phyloP scores from a whole-genome alignment of 2,329 filamentous ascomycete species.

The Alternaria arbusti region DNA sequence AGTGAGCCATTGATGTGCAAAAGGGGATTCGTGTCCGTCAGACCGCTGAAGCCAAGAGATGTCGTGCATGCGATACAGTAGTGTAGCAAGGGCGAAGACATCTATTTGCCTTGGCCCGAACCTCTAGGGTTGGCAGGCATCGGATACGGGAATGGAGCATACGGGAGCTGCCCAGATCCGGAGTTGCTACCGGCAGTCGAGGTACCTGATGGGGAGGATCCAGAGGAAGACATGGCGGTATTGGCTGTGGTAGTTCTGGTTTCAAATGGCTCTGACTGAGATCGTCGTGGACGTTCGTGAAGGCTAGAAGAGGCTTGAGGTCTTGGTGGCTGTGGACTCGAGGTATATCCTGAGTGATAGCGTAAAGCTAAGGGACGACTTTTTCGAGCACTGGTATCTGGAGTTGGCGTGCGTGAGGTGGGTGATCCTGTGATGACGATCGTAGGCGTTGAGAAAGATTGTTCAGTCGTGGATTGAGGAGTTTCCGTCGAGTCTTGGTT shows the following conservation, averaged over 20 bases:
- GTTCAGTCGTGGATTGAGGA: conserved; percentile 32
- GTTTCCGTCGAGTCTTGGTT: conserved; percentile 21
- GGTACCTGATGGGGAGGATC: conserved; percentile 41
- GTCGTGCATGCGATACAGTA: background rate
- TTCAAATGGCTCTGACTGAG: conserved; percentile 22
- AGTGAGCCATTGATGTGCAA: background rate
- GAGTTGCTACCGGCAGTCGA: conserved; percentile 39
- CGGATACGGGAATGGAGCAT: conserved; percentile 47
- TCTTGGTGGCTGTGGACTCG: conserved; percentile 20
- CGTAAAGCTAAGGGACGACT: conserved; percentile 17
- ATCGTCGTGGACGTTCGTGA: conserved; percentile 20
- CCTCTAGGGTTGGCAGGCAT: conserved; percentile 38
- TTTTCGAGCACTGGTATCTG: conserved; percentile 16
- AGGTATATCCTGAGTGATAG: conserved; percentile 9
- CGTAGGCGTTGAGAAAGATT: conserved; percentile 18
- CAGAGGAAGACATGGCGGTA: conserved; percentile 42
- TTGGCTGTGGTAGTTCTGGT: conserved; percentile 1
- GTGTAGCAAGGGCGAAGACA: conserved; percentile 2
- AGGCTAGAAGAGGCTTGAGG: conserved; percentile 14
- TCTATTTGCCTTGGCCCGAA: conserved; percentile 28
- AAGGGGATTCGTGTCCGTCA: background rate
- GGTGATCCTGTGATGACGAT: conserved; percentile 27
- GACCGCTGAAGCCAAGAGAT: background rate
- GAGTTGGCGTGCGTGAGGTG: conserved; percentile 7
- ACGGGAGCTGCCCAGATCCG: conserved; percentile 42